Conservation (phyloP, 768 basidiomycete species). For the Pleurotus citrinopileatus region DNA sequence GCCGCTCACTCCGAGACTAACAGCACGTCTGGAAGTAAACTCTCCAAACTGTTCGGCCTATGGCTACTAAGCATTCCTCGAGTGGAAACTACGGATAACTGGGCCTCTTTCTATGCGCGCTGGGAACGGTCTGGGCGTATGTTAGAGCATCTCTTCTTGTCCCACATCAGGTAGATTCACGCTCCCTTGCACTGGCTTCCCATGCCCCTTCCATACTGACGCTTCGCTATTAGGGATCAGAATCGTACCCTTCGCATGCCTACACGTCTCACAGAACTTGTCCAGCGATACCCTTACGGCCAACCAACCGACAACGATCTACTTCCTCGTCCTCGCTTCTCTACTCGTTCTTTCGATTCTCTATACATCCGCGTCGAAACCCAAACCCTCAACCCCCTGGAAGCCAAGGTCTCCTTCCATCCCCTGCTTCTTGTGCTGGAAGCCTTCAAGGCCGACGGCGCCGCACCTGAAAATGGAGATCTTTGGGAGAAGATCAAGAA, state of each 20-base stretch:
- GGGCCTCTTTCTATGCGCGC: constrained; percentile 62
- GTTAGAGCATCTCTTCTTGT: constrained; percentile 75
- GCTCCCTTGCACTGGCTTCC: not conserved
- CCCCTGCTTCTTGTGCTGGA: constrained; percentile 61
- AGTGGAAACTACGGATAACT: constrained; percentile 51
- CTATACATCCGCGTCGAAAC: constrained; percentile 67
- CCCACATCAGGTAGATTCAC: constrained; percentile 59
- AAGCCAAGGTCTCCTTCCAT: constrained; percentile 40
- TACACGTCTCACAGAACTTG: constrained; percentile 65
- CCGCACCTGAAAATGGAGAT: constrained; percentile 22
- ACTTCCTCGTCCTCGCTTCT: constrained; percentile 63
- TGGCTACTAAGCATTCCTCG: constrained; percentile 62
- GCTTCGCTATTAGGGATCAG: constrained; percentile 49
- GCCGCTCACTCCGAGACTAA: constrained; percentile 72
- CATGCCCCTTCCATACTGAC: not conserved
- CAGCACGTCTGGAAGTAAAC: constrained; percentile 74
- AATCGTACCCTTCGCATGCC: constrained; percentile 56
- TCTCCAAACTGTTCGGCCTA: constrained; percentile 68
- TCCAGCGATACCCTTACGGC: constrained; percentile 66
- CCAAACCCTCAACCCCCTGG: constrained; percentile 36
- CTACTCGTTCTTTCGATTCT: constrained; percentile 62
- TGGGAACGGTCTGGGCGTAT: constrained; percentile 76
- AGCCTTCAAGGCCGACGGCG: constrained; percentile 47
- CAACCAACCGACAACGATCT: constrained; percentile 37
- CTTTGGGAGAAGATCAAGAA: constrained; percentile 44